A percentile compares a stretch with the other conserved stretches of the same genome.
phyloP scores from a whole-genome alignment of 2,329 filamentous ascomycete species.

The Hypoxylon sp. region DNA sequence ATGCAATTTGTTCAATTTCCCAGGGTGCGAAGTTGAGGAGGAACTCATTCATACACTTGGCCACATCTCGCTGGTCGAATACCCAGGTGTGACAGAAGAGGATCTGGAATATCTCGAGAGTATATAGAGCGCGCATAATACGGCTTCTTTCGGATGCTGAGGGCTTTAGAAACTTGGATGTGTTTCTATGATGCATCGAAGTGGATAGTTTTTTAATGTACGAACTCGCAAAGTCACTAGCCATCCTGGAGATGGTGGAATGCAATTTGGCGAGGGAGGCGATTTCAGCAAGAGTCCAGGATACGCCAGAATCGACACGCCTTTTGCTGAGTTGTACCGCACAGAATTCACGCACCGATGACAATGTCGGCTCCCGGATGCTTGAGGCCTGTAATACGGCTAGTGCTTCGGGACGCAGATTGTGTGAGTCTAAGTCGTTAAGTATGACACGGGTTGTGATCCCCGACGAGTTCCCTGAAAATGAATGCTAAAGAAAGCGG shows the following conservation, averaged over 20 bases:
- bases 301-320: background rate
- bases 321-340: background rate
- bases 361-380: background rate
- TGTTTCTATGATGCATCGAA: background rate
- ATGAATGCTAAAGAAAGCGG: background rate
- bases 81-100: background rate
- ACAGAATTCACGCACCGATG: background rate
- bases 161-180: too few relatives aligned
- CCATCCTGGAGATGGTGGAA: background rate
- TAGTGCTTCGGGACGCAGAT: background rate
- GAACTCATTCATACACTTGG: background rate
- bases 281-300: background rate
- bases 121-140: background rate
- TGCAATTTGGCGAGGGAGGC: background rate
- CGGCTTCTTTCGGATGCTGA: background rate
- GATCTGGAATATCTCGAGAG: slow-evolving; percentile 1
- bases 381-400: background rate
- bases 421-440: background rate
- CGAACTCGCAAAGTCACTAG: background rate
- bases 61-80: background rate
- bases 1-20: background rate
- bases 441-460: background rate
- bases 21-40: slow-evolving; percentile 1
- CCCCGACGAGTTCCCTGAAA: background rate
- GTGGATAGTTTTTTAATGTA: background rate